Conservation (phyloP, 768 basidiomycete genomes). For the Termitomyces sp. region DNA sequence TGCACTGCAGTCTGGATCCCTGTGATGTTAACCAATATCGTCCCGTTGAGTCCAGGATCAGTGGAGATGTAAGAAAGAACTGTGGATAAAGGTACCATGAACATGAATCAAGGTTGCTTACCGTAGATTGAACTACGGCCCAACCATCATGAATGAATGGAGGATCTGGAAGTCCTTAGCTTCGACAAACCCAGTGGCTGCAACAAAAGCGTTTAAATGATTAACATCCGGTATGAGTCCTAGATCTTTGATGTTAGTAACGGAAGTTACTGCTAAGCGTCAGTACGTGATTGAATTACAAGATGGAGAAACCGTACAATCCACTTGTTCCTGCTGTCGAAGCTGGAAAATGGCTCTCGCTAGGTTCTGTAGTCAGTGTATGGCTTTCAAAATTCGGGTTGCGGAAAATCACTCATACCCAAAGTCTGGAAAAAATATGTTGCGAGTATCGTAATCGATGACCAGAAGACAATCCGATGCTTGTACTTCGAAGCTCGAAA, state of each 20-base stretch:
- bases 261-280: conserved; percentile 26
- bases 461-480: conserved; percentile 53
- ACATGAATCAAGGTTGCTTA: conserved; percentile 18
- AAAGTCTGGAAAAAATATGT: conserved; percentile 56
- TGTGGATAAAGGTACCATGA: not conserved
- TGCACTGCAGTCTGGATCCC: conserved; percentile 45
- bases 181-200: conserved; percentile 55
- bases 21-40: conserved; percentile 48
- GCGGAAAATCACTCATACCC: conserved; percentile 33
- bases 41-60: conserved; percentile 45
- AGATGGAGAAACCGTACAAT: conserved; percentile 15
- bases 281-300: not conserved
- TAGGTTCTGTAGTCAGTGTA: conserved; percentile 11
- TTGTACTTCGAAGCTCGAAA: conserved; percentile 45
- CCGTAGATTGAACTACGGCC: conserved; percentile 53
- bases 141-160: conserved; percentile 51
- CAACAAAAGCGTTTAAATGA: conserved; percentile 50
- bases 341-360: conserved; percentile 42
- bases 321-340: conserved; percentile 21
- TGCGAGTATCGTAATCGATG: conserved; percentile 42
- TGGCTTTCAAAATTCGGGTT: conserved; percentile 13
- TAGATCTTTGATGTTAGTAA: conserved; percentile 39
- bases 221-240: conserved; percentile 43
- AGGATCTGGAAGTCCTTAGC: conserved; percentile 50
- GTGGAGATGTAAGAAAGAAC: conserved; percentile 35